Base-by-base conservation (phyloP, 805 yeast genomes). In the Candida lessepsii region DNA sequence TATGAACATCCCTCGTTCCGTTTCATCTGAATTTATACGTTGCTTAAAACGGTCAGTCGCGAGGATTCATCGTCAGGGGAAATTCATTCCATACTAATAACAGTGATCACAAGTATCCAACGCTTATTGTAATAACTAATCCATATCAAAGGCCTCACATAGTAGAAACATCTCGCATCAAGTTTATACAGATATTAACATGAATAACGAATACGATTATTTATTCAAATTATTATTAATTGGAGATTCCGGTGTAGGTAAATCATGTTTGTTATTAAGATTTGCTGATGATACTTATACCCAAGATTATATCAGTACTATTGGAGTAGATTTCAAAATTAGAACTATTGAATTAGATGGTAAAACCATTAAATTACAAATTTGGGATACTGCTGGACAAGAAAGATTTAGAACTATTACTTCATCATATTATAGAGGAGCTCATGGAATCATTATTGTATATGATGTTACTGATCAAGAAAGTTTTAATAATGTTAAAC, bases 351-450 rank as follows among this genome's bases (percentile, higher is more conserved):
- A 93, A 61, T 75, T 93, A 46, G 97, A 93, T 55, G 98, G 98
- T 50, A 93, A 93, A 73, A 87, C 96, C 40, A 93, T 93, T 62
- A 93, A 93, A 70, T 78, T 93, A 60, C 99, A 93, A 71, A 91
- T 93, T 60, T 93, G 99, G 99, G 99, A 93, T 63, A 93, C 99
- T 41, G 99, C 98, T 9, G 99, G 99, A 34, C 99, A 93, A 72
- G 99, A 93, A 67, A 76, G 99, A 56, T 93, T 93, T 73, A 83
- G 98, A 70, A 93, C 99, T 37, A 91, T 91, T 69, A 93, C 98
- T 9, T 86, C 96, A 10, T 87, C 96, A 11, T 91, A 91, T 71
- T 91, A 91, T 74, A 84, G 99, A 65, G 99, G 99, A 42, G 96
- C 98, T 9, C 98, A 91, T 61, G 99, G 99, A 46, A 93, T 91